Evolutionary conservation across 2,329 filamentous ascomycete species (phyloP).

Genomic region (Aspergillus sp.): DNA sequence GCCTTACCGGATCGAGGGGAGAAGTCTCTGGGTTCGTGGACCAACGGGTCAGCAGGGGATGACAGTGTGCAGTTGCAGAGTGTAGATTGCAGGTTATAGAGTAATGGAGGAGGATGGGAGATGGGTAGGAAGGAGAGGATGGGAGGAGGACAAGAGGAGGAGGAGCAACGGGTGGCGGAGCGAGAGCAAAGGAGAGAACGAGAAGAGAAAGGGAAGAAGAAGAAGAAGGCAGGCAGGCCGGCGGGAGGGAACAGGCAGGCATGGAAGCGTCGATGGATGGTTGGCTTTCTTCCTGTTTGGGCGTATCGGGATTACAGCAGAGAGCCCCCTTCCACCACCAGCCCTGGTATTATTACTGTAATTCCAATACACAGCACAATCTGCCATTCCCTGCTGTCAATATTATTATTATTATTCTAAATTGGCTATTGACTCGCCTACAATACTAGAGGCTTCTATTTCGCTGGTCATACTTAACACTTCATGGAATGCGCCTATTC

Average conservation of each 20-base stretch:
- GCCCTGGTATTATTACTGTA: no score
- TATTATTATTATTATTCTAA: no score
- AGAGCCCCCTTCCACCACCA: no score
- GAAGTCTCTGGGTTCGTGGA: neutral
- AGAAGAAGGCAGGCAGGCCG: conserved; percentile 24
- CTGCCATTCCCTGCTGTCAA: no score
- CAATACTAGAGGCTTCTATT: no score
- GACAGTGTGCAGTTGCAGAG: neutral
- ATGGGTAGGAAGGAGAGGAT: neutral
- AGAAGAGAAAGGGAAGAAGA: neutral
- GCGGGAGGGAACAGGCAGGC: neutral
- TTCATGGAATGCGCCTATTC: no score
- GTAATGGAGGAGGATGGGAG: neutral
- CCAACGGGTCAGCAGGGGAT: neutral
- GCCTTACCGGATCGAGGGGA: conserved; percentile 1
- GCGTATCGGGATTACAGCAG: no score
- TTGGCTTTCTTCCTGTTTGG: no score
- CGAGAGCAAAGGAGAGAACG: neutral
- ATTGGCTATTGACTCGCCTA: no score
- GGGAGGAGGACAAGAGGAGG: conserved; percentile 1
- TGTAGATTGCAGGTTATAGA: neutral
- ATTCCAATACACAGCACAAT: no score
- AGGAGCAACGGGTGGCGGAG: conserved; percentile 1
- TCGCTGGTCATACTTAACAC: no score
- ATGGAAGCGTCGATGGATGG: no score